These are phyloP conservation scores for Neurospora sp. DNA, from an alignment of 495 filamentous ascomycete species.

Conservation along the genomic window DNA sequence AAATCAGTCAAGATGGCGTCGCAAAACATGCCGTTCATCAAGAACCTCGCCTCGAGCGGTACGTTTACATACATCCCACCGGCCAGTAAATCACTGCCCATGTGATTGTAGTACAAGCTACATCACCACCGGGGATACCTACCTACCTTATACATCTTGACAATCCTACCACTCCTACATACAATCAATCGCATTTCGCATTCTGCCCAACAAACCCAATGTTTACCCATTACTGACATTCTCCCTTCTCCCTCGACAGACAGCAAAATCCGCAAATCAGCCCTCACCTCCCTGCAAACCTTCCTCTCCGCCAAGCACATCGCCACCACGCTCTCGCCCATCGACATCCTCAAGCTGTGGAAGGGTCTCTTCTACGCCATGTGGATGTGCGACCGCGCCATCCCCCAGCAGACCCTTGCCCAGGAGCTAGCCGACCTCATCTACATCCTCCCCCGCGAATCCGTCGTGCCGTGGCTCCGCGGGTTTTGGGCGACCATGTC, in stretches of 20 bases:
- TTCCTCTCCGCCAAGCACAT: conserved; percentile 60
- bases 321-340: conserved; percentile 43
- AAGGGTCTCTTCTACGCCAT: conserved; percentile 95
- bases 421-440: conserved; percentile 66
- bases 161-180: background rate
- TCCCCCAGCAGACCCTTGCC: conserved; percentile 77
- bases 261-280: conserved; percentile 68
- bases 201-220: background rate
- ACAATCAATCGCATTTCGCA: no score
- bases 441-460: conserved; percentile 48
- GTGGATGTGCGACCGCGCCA: conserved; percentile 87
- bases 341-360: conserved; percentile 88
- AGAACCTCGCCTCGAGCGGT: conserved; percentile 43
- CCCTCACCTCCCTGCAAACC: conserved; percentile 65
- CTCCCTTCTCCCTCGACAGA: conserved; percentile 37
- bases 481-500: conserved; percentile 89
- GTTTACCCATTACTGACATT: background rate
- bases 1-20: conserved; percentile 29
- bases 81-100: background rate
- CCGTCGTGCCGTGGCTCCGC: conserved; percentile 52
- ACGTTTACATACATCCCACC: conserved; percentile 7
- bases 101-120: background rate
- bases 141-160: no score
- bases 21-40: conserved; percentile 41
- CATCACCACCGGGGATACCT: background rate